Evolutionary conservation across 176 grass and related monocot genomes (phyloP).

Genomic region (Carex cristatella): DNA sequence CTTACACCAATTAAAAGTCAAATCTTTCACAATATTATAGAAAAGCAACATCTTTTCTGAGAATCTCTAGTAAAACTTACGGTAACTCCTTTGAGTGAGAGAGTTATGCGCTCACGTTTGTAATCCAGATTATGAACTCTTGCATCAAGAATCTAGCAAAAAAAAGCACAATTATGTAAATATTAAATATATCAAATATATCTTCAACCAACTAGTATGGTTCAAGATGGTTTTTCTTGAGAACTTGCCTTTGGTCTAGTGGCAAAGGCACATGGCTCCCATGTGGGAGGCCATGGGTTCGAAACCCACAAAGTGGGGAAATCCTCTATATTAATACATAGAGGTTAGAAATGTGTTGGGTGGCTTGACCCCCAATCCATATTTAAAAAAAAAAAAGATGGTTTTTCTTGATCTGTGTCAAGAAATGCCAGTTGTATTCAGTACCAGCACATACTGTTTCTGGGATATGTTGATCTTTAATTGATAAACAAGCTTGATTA

Average conservation of each 20-base stretch:
- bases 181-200: constrained; percentile 8
- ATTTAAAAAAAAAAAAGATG: neutral
- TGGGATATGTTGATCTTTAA: neutral
- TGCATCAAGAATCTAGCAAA: constrained; percentile 67
- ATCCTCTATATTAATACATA: no score
- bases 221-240: neutral
- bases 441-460: neutral
- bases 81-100: constrained; percentile 67
- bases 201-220: neutral
- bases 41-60: neutral
- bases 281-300: no score
- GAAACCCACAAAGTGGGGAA: no score
- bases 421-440: neutral
- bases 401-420: neutral
- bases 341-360: no score
- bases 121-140: constrained; percentile 64
- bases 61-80: constrained; percentile 2
- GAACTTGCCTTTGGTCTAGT: no score
- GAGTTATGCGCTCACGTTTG: constrained; percentile 58
- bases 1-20: neutral
- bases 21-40: neutral
- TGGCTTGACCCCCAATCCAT: no score
- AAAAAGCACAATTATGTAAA: neutral
- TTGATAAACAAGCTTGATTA: neutral
- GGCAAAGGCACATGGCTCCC: no score